Conservation (phyloP, 306 rosid species). For the Sesbania bispinosa region DNA sequence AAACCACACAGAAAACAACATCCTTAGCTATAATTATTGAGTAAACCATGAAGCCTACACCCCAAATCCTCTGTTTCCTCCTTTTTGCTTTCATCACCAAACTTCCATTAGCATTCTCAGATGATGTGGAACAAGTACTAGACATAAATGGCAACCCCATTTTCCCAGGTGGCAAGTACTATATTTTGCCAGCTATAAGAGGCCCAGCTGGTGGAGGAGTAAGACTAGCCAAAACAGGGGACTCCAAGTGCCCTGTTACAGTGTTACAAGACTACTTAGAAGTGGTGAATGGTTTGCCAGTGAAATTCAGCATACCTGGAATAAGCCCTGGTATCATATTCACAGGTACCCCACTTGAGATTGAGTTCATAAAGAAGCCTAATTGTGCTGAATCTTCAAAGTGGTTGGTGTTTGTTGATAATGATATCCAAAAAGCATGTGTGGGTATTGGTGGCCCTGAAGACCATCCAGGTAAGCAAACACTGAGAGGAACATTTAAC, state of each 20-base stretch:
- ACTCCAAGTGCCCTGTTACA: background rate
- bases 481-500: background rate
- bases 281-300: background rate
- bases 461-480: background rate
- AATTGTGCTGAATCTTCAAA: background rate
- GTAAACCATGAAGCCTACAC: background rate
- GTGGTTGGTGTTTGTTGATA: slow-evolving; percentile 14
- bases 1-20: background rate
- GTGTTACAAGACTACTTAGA: slow-evolving; percentile 8
- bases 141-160: background rate
- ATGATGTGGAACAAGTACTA: background rate
- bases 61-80: background rate
- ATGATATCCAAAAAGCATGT: background rate
- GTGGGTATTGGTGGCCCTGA: slow-evolving; percentile 18
- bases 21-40: background rate
- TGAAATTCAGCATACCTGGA: background rate
- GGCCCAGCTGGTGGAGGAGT: slow-evolving; percentile 17
- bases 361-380: background rate
- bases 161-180: background rate
- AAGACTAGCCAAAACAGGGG: background rate
- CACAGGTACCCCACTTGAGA: slow-evolving; percentile 3
- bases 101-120: background rate
- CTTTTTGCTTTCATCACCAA: slow-evolving; percentile 6
- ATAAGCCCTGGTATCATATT: background rate
- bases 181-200: background rate